These are phyloP conservation scores for Westerdykella ornata DNA, from an alignment of 2,329 filamentous ascomycete species.

Conservation along the genomic window DNA sequence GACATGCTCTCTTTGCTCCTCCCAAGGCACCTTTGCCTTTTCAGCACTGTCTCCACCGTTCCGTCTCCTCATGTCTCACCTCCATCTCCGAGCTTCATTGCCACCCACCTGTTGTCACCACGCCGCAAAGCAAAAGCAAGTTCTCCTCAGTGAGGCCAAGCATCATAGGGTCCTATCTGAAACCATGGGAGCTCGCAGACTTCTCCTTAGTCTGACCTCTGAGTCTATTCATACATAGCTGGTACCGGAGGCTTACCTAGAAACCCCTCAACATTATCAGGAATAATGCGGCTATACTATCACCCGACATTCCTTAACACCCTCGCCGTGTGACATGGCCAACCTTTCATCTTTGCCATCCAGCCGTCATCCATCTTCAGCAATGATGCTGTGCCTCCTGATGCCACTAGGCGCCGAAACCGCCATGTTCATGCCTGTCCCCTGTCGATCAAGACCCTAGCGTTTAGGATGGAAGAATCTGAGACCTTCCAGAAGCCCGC, in stretches of 20 bases:
- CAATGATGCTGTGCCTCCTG: not conserved
- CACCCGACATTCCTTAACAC: constrained; percentile 8
- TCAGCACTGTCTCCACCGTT: not conserved
- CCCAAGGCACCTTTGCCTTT: not conserved
- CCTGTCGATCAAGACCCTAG: not conserved
- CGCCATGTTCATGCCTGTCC: not conserved
- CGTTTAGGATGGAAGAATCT: constrained; percentile 6
- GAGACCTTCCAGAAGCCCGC: constrained; percentile 22
- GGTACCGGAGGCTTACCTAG: too few relatives aligned
- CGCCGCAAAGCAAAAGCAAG: constrained; percentile 3
- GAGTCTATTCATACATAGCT: constrained; percentile 34
- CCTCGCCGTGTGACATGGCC: constrained; percentile 5
- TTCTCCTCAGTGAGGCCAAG: constrained; percentile 8
- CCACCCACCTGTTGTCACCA: not conserved
- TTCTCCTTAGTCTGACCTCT: constrained; percentile 25
- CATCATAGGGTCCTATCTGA: constrained; percentile 26
- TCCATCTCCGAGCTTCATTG: not conserved
- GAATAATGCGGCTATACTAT: constrained; percentile 20
- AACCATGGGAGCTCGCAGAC: constrained; percentile 26
- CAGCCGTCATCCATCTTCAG: not conserved
- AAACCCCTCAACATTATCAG: constrained; percentile 14
- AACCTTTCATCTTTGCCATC: not conserved
- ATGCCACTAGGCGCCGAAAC: not conserved
- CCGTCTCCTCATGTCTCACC: constrained; percentile 1
- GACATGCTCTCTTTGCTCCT: not conserved